Evolutionary conservation across 768 basidiomycete species (phyloP).

Genomic region (Termitomyces eurrhizus): DNA sequence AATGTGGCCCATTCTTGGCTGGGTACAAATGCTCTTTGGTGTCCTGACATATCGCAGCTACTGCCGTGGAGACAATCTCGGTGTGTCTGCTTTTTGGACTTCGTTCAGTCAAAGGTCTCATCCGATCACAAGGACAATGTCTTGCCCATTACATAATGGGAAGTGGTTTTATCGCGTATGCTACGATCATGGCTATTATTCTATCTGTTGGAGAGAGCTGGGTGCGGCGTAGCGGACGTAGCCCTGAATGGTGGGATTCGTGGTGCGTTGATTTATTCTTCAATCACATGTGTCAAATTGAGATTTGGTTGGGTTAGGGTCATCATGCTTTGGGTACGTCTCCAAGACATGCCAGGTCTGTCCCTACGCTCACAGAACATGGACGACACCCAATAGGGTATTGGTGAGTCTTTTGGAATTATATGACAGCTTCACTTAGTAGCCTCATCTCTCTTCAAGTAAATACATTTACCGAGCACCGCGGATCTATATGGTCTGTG

Average conservation of each 20-base stretch:
- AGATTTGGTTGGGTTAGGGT: conserved; percentile 24
- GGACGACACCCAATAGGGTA: conserved; percentile 36
- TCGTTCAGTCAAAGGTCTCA: conserved; percentile 3
- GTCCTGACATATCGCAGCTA: conserved; percentile 71
- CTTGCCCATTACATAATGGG: conserved; percentile 90
- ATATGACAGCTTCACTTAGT: neutral
- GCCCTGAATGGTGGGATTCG: conserved; percentile 87
- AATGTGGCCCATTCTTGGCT: conserved; percentile 78
- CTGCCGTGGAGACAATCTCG: conserved; percentile 72
- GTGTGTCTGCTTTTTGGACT: conserved; percentile 20
- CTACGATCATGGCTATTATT: conserved; percentile 73
- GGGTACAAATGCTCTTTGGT: conserved; percentile 89
- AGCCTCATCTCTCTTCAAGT: conserved; percentile 34
- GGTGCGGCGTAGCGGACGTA: conserved; percentile 64
- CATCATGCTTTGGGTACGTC: conserved; percentile 49
- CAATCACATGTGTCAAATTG: neutral
- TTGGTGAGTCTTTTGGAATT: conserved; percentile 36
- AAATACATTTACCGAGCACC: conserved; percentile 93
- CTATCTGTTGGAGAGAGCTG: conserved; percentile 75
- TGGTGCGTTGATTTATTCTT: conserved; percentile 39
- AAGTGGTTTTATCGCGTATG: conserved; percentile 88
- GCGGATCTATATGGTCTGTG: conserved; percentile 74
- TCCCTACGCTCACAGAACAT: neutral
- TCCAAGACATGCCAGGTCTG: neutral
- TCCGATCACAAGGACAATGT: conserved; percentile 58